Conservation (phyloP, 2,329 filamentous ascomycete genomes). For the Podosphaera aphanis region DNA sequence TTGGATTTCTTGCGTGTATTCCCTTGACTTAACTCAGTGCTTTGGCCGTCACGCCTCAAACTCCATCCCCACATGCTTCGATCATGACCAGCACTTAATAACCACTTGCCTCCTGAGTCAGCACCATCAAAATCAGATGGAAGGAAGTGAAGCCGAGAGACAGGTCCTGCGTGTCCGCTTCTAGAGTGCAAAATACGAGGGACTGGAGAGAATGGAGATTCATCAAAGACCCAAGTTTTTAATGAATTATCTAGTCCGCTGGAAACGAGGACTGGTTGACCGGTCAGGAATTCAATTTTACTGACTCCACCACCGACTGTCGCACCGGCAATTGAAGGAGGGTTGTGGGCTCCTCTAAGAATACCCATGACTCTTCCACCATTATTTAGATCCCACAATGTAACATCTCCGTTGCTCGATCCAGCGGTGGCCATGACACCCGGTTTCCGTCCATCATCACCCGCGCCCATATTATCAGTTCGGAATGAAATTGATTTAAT, state of each 20-base stretch:
- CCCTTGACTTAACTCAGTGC: constrained; percentile 78
- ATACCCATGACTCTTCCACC: constrained; percentile 72
- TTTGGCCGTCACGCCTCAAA: constrained; percentile 80
- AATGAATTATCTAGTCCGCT: constrained; percentile 84
- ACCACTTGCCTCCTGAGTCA: constrained; percentile 77
- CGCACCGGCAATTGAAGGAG: constrained; percentile 28
- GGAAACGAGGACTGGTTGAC: constrained; percentile 74
- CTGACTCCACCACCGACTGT: constrained; percentile 55
- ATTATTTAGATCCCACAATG: constrained; percentile 85
- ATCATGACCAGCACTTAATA: constrained; percentile 72
- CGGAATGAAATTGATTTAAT: constrained; percentile 76
- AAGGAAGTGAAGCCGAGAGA: constrained; percentile 64
- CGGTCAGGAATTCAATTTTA: constrained; percentile 69
- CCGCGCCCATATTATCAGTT: constrained; percentile 69
- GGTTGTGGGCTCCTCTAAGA: constrained; percentile 69
- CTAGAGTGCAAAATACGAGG: constrained; percentile 68
- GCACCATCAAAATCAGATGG: constrained; percentile 75
- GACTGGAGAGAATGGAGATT: constrained; percentile 67
- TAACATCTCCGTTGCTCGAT: constrained; percentile 59
- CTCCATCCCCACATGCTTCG: constrained; percentile 93
- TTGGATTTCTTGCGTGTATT: constrained; percentile 71
- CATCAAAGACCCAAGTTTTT: constrained; percentile 91
- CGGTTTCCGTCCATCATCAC: constrained; percentile 59
- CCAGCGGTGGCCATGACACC: constrained; percentile 91
- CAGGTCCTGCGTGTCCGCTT: constrained; percentile 69